These are phyloP conservation scores for Alloteropsis angusta DNA, from an alignment of 202 grass and related monocot species.

Conservation along the genomic window DNA sequence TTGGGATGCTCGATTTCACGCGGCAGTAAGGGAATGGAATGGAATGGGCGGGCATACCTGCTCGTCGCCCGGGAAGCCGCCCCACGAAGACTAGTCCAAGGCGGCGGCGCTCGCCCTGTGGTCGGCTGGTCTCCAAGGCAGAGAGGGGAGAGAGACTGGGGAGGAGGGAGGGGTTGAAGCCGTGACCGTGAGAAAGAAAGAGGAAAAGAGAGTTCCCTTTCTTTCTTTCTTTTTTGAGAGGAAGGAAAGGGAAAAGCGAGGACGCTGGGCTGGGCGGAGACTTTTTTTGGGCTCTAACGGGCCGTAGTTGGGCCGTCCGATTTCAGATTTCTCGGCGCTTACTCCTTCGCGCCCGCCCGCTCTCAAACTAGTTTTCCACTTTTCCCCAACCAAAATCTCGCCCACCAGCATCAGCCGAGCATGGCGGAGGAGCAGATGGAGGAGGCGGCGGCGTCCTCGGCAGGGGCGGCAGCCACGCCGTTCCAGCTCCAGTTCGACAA, in stretches of 20 bases:
- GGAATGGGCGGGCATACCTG: neutral
- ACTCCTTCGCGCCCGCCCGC: slow-evolving; percentile 9
- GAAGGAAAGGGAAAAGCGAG: too few species aligned
- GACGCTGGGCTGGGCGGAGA: too few species aligned
- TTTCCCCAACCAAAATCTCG: neutral
- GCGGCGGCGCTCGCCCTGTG: neutral
- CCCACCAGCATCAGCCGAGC: neutral
- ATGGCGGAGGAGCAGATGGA: slow-evolving; percentile 45
- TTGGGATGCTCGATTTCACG: neutral
- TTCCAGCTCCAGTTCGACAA: slow-evolving; percentile 96
- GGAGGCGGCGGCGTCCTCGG: slow-evolving; percentile 25
- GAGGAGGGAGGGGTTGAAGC: too few species aligned
- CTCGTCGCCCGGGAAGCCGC: neutral
- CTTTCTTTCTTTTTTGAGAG: too few species aligned
- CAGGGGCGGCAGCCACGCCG: slow-evolving; percentile 29
- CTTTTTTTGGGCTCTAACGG: too few species aligned
- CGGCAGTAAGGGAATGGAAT: neutral
- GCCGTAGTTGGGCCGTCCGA: too few species aligned
- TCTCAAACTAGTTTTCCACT: neutral
- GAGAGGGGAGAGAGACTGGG: neutral
- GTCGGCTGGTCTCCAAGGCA: too few species aligned
- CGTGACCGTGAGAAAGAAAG: too few species aligned
- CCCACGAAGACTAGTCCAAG: neutral
- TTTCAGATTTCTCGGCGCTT: too few species aligned
- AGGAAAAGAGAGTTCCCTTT: too few species aligned